Conservation (phyloP, 148 eudicot genomes). For the Hydrangea macrophylla region DNA sequence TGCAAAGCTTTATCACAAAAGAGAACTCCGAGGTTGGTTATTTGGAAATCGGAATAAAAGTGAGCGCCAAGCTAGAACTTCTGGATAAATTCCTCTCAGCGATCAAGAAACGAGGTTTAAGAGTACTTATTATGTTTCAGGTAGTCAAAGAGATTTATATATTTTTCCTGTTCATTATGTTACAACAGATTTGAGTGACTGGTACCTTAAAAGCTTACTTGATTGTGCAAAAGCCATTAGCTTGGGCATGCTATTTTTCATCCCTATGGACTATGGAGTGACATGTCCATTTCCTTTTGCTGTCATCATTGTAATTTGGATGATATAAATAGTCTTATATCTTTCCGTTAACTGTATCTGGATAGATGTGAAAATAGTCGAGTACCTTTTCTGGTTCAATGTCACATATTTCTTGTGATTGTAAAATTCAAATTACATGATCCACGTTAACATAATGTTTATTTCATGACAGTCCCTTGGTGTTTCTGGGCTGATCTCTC, state of each 20-base stretch:
- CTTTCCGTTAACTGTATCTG: no score
- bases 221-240: no score
- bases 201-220: background rate
- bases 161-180: no score
- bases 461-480: conserved; percentile 39
- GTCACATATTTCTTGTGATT: no score
- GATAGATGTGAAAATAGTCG: no score
- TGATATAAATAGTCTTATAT: no score
- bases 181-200: no score
- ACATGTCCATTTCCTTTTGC: no score
- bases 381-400: background rate
- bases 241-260: no score
- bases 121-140: conserved; percentile 72
- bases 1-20: conserved; percentile 35
- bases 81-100: conserved; percentile 56
- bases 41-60: conserved; percentile 47
- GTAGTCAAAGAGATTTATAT: no score
- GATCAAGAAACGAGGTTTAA: conserved; percentile 41
- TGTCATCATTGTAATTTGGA: no score
- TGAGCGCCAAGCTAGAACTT: conserved; percentile 71
- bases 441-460: background rate
- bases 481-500: conserved; percentile 43
- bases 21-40: conserved; percentile 23
- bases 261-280: no score
- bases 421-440: background rate